Base-by-base conservation (phyloP, 345 rosid species). In the Acer negundo region DNA sequence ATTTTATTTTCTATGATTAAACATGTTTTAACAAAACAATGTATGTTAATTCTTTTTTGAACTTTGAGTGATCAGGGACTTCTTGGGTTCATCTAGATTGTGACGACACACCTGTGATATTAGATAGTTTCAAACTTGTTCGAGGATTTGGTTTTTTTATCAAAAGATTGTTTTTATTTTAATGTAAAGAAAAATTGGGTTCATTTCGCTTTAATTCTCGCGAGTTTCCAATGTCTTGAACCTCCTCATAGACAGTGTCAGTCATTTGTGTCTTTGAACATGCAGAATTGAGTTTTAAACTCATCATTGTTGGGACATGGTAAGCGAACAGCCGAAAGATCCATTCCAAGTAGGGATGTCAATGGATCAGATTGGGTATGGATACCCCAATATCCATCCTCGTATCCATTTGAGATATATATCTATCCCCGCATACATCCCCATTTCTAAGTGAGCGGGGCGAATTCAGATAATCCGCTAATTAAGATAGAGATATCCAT, bases 291-390 rank as follows among this genome's bases (percentile, higher is more conserved):
- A 79, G 74, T 66, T 38, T 55, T 62, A 26, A 74, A 31, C 4
- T 35, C 38, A 6, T 35, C 38, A 3, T 23, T 15, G 47, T 46
- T 63, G 38, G 61, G 51, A 13, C 42, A 93, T 95, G 97, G 94
- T 83, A 40, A 86, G 81, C 77, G 94, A 84, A 80, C 96, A 76
- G 49, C 78, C 88, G 1, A 92, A 87, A 77, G 97, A 92, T 68
- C 97, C 98, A n/a, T 89, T 95, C 81, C n/a, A n/a, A n/a, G n/a
- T n/a, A n/a, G n/a, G n/a, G n/a, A n/a, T n/a, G n/a, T n/a, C n/a
- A n/a, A n/a, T n/a, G n/a, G n/a, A n/a, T n/a, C n/a, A n/a, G n/a
- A n/a, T n/a, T n/a, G n/a, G n/a, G n/a, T n/a, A n/a, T n/a, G n/a
- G n/a, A n/a, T n/a, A n/a, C n/a, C n/a, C n/a, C n/a, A n/a, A n/a